Evolutionary conservation across 441 rosid genomes (phyloP), one percentile per base, ranked within the genome.

Genomic region (Sinapis alba): DNA sequence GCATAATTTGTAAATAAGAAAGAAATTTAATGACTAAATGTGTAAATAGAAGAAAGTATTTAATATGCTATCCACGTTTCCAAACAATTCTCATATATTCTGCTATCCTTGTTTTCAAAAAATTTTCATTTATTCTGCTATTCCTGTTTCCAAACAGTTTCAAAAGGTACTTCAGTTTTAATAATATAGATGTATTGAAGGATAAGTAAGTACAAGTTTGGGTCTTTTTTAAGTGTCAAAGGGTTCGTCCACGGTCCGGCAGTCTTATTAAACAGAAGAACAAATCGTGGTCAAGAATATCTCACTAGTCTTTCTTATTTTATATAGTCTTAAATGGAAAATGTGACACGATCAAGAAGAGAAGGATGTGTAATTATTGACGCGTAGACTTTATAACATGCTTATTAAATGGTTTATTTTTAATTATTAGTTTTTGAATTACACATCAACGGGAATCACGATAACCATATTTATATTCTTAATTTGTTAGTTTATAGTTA

Each of bases 381-480:
- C 79, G 79, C 68, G 76, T 70, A 3, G 62, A 71, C 57, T 71
- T 64, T 69, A 21, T 70, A 62, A 24, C 30, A 70, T 63, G 13
- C 30, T 1, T 38, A 38, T 38, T 3, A 28, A 45, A 3, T 16
- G 16, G 11, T 50, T 50, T 26, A 20, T 7, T 28, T 71, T 34
- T 21, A 21, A 54, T 58, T 21, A 66, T 67, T 59, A 58, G 27
- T 32, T 65, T 28, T 62, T 20, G 21, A 20, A 53, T 53, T 19
- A 47, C 65, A 54, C 10, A 69, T 70, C 62, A 20, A 64, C 18
- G 51, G 12, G 15, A 76, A 54, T 11, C 54, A 70, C 12, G 67
- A 30, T 47, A 38, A 23, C 12, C 11, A 62, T 36, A 34, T 51
- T 1, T 60, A 13, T 36, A 32, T 23, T 8, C 47, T 28, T 43